Evolutionary conservation across 768 basidiomycete species (phyloP).

Genomic region (Amanita brunnescens): DNA sequence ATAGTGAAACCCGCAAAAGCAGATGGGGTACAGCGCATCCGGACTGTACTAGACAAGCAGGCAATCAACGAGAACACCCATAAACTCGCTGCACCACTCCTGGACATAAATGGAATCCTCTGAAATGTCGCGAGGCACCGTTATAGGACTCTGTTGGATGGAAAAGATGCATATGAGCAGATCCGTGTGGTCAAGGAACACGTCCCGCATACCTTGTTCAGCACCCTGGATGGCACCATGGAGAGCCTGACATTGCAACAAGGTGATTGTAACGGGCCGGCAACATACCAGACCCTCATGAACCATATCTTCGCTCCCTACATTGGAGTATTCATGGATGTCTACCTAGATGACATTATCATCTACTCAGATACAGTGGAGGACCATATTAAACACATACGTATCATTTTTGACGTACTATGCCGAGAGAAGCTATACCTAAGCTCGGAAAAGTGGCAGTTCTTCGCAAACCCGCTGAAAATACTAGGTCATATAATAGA

Average conservation of each 20-base stretch:
- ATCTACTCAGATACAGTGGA: constrained; percentile 29
- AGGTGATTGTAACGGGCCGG: constrained; percentile 15
- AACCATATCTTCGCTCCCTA: constrained; percentile 22
- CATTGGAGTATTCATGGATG: constrained; percentile 22
- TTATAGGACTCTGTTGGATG: too few relatives aligned
- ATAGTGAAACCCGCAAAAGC: too few relatives aligned
- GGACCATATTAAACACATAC: constrained; percentile 24
- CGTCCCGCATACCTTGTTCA: constrained; percentile 15
- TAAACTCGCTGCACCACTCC: constrained; percentile 22
- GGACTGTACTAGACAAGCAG: too few relatives aligned
- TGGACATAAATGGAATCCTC: constrained; percentile 21
- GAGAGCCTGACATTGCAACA: constrained; percentile 21
- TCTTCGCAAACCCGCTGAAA: constrained; percentile 17
- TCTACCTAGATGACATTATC: constrained; percentile 28
- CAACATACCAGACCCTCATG: constrained; percentile 32
- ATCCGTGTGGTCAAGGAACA: constrained; percentile 13
- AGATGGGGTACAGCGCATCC: too few relatives aligned
- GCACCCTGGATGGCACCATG: constrained; percentile 24
- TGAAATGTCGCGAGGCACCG: background rate
- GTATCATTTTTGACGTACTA: constrained; percentile 2
- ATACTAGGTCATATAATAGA: constrained; percentile 27
- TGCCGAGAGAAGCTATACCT: too few relatives aligned
- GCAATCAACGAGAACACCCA: constrained; percentile 31
- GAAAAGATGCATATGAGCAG: too few relatives aligned
- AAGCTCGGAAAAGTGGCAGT: constrained; percentile 11